A percentile compares a stretch with the other conserved stretches of the same genome.
Evolutionary conservation across 805 yeast genomes (phyloP).

Genomic region (Candida coquimbonensis): DNA sequence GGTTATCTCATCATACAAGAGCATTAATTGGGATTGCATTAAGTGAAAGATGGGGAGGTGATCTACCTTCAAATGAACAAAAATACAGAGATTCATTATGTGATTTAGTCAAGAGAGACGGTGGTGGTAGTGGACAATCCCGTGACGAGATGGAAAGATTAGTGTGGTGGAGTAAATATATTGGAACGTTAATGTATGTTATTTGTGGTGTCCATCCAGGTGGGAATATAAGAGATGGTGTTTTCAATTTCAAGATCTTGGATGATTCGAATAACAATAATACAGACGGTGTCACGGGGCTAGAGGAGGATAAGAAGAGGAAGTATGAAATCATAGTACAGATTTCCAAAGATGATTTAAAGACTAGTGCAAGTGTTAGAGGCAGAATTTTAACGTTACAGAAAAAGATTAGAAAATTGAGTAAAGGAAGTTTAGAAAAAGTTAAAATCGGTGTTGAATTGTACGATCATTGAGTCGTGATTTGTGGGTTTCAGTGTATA

Average conservation of each 20-base stretch:
- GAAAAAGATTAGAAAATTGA: slow-evolving; percentile 52
- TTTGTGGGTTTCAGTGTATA: not conserved
- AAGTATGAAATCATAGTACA: slow-evolving; percentile 35
- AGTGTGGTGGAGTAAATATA: slow-evolving; percentile 67
- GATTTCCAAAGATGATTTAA: slow-evolving; percentile 45
- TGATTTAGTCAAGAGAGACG: slow-evolving; percentile 39
- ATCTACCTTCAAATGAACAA: slow-evolving; percentile 51
- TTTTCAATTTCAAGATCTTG: slow-evolving; percentile 36
- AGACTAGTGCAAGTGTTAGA: slow-evolving; percentile 52
- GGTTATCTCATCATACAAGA: slow-evolving; percentile 62
- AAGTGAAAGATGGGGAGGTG: slow-evolving; percentile 81
- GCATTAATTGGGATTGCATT: slow-evolving; percentile 68
- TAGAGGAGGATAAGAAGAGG: slow-evolving; percentile 24
- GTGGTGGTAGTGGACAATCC: slow-evolving; percentile 22
- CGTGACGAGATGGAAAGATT: slow-evolving; percentile 37
- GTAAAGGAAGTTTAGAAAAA: slow-evolving; percentile 41
- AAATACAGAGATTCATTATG: slow-evolving; percentile 39
- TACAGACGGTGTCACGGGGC: no score
- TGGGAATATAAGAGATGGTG: slow-evolving; percentile 62
- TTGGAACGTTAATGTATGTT: slow-evolving; percentile 70
- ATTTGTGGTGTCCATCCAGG: slow-evolving; percentile 80
- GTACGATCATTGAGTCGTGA: slow-evolving; percentile 21
- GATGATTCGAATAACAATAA: not conserved
- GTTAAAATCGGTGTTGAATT: slow-evolving; percentile 46
- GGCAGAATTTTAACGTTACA: slow-evolving; percentile 53